Base-by-base conservation (phyloP, 1,139 yeast species). In the Zygoascus sp. region DNA sequence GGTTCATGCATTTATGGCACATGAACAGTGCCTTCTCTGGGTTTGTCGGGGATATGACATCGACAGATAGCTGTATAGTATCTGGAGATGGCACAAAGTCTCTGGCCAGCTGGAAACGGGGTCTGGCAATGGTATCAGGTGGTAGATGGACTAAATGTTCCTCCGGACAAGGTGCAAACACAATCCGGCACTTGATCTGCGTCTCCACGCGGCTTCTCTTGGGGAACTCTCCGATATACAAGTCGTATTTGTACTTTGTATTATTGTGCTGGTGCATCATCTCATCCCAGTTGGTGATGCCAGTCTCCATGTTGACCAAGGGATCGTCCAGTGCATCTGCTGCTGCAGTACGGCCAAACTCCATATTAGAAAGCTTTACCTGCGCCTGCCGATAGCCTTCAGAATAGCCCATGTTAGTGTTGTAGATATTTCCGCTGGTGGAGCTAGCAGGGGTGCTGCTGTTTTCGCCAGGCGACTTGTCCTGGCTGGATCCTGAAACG, bases 141-240 rank as follows among this genome's bases (percentile, higher is more conserved):
- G 97, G 95, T 39, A 92, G 67, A 62, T 86, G 92, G 34, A 92
- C 66, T 50, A 87, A 68, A 48, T 75, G 74, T 60, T 86, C 83
- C 6, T 76, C 74, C 4, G 95, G 94, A 9, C 87, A 77, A 2
- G 95, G 96, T 28, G 79, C 73, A 42, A 88, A 69, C 6, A 77
- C 66, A 25, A 92, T 67, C 44, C 77, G 74, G 49, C 92, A 70
- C 63, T 88, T 90, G 62, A 90, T 87, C 68, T 92, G 97, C 17
- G 97, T 92, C 66, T 92, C 98, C 5, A 92, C 97, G 55, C 98
- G 77, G 8, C 96, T 87, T 57, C 80, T 80, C 9, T 76, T 67
- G 1, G 97, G 97, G 44, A 90, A 68, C 47, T 81, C 83, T 10
- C 74, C 68, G 1, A 89, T 69, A 25, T 68, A 66, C 50, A 90